Percentiles rank a stretch among this genome's conserved stretches.
phyloP scores from a whole-genome alignment of 2,329 filamentous ascomycete species.

The Hypoxylon sp. region DNA sequence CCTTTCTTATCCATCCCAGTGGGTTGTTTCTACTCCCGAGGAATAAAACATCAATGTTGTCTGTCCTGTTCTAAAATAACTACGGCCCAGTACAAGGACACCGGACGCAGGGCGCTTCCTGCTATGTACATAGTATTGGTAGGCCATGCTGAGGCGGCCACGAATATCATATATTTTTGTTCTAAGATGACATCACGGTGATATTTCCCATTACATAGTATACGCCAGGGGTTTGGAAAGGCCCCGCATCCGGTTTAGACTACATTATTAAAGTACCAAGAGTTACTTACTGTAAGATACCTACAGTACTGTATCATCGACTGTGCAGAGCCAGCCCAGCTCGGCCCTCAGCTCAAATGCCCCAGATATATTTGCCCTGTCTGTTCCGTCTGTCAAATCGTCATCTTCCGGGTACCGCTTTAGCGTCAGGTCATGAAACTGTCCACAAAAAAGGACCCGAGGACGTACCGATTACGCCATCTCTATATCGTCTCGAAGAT shows the following conservation, averaged over 20 bases:
- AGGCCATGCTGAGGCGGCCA: conserved; percentile 27
- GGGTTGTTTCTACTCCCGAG: conserved; percentile 7
- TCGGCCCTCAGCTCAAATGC: conserved; percentile 39
- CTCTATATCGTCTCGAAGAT: conserved; percentile 31
- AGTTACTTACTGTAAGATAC: conserved; percentile 25
- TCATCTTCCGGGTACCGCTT: conserved; percentile 35
- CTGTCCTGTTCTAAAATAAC: conserved; percentile 16
- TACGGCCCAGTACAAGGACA: neutral
- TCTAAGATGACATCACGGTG: conserved; percentile 38
- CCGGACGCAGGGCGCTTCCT: conserved; percentile 7
- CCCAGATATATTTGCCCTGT: conserved; percentile 32
- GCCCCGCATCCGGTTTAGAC: conserved; percentile 40
- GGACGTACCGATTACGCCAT: conserved; percentile 43
- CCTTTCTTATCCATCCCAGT: conserved; percentile 14
- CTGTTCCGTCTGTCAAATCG: conserved; percentile 30
- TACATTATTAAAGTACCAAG: conserved; percentile 18
- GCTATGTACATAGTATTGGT: conserved; percentile 27
- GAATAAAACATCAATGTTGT: neutral
- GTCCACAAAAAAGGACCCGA: conserved; percentile 38
- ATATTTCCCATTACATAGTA: conserved; percentile 7
- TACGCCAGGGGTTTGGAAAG: conserved; percentile 33
- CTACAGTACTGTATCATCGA: conserved; percentile 32
- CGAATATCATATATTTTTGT: conserved; percentile 25
- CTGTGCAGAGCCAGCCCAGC: conserved; percentile 32
- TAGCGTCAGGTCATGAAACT: conserved; percentile 36